Evolutionary conservation across 2,329 filamentous ascomycete genomes (phyloP).

Genomic region (Aspergillus sp.): DNA sequence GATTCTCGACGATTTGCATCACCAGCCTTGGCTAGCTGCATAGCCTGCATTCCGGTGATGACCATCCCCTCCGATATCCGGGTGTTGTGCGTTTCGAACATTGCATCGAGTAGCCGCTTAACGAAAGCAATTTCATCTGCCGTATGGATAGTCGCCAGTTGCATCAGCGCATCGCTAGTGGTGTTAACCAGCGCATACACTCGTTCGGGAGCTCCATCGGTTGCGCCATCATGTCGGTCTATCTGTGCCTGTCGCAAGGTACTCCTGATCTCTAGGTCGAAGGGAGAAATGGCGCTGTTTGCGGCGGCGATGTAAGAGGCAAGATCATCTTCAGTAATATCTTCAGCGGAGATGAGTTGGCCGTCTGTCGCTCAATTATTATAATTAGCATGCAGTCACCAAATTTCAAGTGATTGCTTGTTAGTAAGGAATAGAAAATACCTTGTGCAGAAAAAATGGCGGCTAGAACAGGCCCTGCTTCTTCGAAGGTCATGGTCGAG

Average conservation of each 20-base stretch:
- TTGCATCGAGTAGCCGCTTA: conserved; percentile 79
- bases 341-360: conserved; percentile 48
- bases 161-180: conserved; percentile 76
- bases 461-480: conserved; percentile 70
- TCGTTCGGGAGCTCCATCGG: conserved; percentile 38
- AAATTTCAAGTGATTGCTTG: not conserved
- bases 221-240: conserved; percentile 4
- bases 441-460: conserved; percentile 63
- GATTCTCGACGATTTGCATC: conserved; percentile 45
- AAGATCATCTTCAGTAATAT: conserved; percentile 67
- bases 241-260: conserved; percentile 62
- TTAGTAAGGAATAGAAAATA: conserved; percentile 16
- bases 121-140: conserved; percentile 86
- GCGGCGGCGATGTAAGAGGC: conserved; percentile 64
- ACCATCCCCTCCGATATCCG: conserved; percentile 77
- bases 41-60: conserved; percentile 71
- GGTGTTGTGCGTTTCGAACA: conserved; percentile 88
- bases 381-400: not conserved
- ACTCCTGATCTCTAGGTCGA: conserved; percentile 84
- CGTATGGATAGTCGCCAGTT: conserved; percentile 75
- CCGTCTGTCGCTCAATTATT: conserved; percentile 29
- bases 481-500: conserved; percentile 69
- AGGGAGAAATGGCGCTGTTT: conserved; percentile 67
- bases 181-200: conserved; percentile 85
- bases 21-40: conserved; percentile 56